Base-by-base conservation (phyloP, 164 flowering plant species). In the Annona squamosa region DNA sequence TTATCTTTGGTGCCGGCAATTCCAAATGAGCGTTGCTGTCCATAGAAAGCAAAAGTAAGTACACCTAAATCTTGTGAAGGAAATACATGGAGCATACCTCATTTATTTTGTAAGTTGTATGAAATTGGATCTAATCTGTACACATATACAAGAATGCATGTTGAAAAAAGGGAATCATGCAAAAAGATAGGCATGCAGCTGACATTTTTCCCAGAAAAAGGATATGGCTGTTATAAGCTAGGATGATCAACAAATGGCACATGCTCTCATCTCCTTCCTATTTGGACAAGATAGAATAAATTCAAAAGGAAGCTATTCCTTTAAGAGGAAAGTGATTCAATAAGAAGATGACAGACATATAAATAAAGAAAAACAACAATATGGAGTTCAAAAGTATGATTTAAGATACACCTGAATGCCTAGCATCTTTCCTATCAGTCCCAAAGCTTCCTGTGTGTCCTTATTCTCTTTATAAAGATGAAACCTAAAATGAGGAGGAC, bases 1-100 rank as follows among this genome's bases (percentile, higher is more conserved):
- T 93, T 95, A 71, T 95, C 99, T 76, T 95, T 95, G 48, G 99
- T 95, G 65, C 99, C 99, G 44, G 97, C 85, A 86, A 93, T 91
- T 47, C 99, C 99, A 87, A 95, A 90, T 69, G 99, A 87, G 66
- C 88, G 85, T 72, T 93, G 89, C 99, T 95, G 96, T 74, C 37
- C 77, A 71, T 69, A 61, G 43, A 26, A 26, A 26, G 37, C 37
- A 26, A 26, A 26, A 26, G 37, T 26, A 26, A 26, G 37, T 26
- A 26, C 37, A 26, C 37, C 37, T 26, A 26, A 26, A 26, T 26
- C 37, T 26, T 26, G 37, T 1, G 37, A 26, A 26, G 37, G 37
- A 26, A 0, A 26, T 26, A 26, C 37, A 26, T 26, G 37, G 37
- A 26, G 37, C 37, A 26, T 26, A 26, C 37, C 37, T 26, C 37